Base-by-base conservation (phyloP, 208 protist genomes). In the Leishmania amazonensis region DNA sequence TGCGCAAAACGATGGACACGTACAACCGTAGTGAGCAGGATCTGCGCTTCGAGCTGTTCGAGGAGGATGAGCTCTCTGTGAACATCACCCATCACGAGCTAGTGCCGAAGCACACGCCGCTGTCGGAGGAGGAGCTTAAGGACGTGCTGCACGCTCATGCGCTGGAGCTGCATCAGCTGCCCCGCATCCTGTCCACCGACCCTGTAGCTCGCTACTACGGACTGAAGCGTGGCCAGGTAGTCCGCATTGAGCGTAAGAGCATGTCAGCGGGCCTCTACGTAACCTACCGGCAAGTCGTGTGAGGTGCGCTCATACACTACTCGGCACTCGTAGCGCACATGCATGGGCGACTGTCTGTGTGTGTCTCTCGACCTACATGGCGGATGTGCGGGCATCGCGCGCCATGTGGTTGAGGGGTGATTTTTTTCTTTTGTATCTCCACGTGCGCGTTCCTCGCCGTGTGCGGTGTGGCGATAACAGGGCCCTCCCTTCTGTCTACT, bases 71-170 rank as follows among this genome's bases (percentile, higher is more conserved):
- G 76, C 90, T 99, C 35, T 86, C 99, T 47, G 94, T 99, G 72
- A 99, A 99, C 89, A 99, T 99, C 79, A 99, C 98, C 1, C 87
- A 99, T 80, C 99, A 99, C 89, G 91, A 98, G 70, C 91, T 99
- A 17, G 99, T 99, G 17, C 99, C 99, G 35, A 93, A 97, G 85
- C 99, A 99, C 87, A 91, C 90, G 47, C 91, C 94, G 38, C 87
- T 99, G 21, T 92, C 89, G 40, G 83, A 93, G 19, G 88, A 94
- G 71, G 91, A 99, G 85, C 89, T 98, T 73, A 91, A 93, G 78
- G 91, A 91, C 53, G 94, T 99, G 75, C 90, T 99, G 53, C 85
- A 94, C 81, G 92, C 91, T 51, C 95, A 99, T 86, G 97, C 98
- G 65, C 87, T 99, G 70, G 90, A 99, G 88, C 86, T 99, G 76